A percentile compares a stretch with the other conserved stretches of the same genome.
Evolutionary conservation across 2,329 filamentous ascomycete species (phyloP).

Genomic region (Chrysoporthe austroafricana): DNA sequence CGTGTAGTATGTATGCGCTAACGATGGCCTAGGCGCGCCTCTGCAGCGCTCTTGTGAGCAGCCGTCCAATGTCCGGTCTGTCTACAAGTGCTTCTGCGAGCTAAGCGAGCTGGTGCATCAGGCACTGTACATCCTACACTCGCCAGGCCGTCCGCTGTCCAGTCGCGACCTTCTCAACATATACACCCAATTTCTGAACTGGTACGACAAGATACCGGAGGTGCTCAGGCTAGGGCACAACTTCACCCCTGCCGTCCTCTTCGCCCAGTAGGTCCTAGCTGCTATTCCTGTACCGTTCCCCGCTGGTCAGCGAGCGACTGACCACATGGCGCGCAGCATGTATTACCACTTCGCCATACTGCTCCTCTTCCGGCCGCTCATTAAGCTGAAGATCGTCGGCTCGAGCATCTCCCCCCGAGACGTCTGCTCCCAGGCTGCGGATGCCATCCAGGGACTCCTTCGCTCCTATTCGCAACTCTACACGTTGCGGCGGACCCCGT

Average conservation of each 20-base stretch:
- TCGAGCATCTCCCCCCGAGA: slow-evolving; percentile 67
- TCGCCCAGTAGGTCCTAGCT: slow-evolving; percentile 66
- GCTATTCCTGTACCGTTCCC: background rate
- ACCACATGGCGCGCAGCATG: slow-evolving; percentile 52
- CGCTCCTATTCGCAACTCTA: slow-evolving; percentile 63
- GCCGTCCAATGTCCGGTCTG: slow-evolving; percentile 69
- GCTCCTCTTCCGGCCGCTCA: slow-evolving; percentile 74
- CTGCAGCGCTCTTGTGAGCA: slow-evolving; percentile 61
- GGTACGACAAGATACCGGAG: slow-evolving; percentile 71
- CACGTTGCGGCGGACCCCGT: slow-evolving; percentile 60
- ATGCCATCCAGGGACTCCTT: slow-evolving; percentile 60
- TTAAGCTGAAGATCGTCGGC: slow-evolving; percentile 65
- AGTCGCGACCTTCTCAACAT: slow-evolving; percentile 65
- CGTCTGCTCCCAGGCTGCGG: slow-evolving; percentile 65
- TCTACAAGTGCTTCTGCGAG: slow-evolving; percentile 71
- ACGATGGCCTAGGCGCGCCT: slow-evolving; percentile 53
- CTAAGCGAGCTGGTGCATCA: slow-evolving; percentile 76
- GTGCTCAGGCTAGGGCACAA: slow-evolving; percentile 67
- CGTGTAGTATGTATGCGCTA: background rate
- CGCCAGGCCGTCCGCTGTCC: slow-evolving; percentile 67
- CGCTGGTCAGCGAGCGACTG: slow-evolving; percentile 21
- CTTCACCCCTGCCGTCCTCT: slow-evolving; percentile 73
- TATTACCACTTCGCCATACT: slow-evolving; percentile 73
- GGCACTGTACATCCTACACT: slow-evolving; percentile 72
- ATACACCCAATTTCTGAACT: slow-evolving; percentile 71